Percentiles rank a stretch among this genome's conserved stretches.
These are phyloP conservation scores for Tylopilus sp. DNA, from an alignment of 768 basidiomycete genomes.

Conservation along the genomic window DNA sequence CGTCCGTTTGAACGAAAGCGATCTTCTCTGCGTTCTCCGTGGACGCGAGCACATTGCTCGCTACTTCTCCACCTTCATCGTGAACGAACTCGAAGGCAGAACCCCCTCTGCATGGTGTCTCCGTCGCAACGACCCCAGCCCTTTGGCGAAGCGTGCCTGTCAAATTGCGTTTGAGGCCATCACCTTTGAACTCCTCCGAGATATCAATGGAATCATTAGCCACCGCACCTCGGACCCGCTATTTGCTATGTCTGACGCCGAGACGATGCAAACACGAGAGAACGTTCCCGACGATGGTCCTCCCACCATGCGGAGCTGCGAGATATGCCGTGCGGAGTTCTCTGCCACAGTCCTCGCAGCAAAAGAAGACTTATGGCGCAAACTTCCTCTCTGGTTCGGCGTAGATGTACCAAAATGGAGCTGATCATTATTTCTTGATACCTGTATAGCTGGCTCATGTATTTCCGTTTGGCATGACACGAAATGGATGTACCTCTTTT, in stretches of 20 bases:
- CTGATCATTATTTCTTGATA: slow-evolving; percentile 10
- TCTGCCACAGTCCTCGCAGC: slow-evolving; percentile 54
- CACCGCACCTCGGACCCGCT: slow-evolving; percentile 68
- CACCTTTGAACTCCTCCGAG: slow-evolving; percentile 70
- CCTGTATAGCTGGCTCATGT: slow-evolving; percentile 8
- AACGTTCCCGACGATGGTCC: slow-evolving; percentile 41
- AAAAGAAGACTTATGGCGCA: slow-evolving; percentile 63
- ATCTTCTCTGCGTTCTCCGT: slow-evolving; percentile 58
- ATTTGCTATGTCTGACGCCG: slow-evolving; percentile 64
- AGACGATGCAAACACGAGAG: slow-evolving; percentile 61
- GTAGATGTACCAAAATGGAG: slow-evolving; percentile 44
- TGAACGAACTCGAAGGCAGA: slow-evolving; percentile 69
- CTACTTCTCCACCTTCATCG: slow-evolving; percentile 74
- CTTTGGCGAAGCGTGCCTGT: slow-evolving; percentile 49
- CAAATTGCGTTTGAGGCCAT: slow-evolving; percentile 71
- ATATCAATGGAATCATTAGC: slow-evolving; percentile 64
- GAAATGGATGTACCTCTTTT: neutral
- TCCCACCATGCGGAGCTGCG: slow-evolving; percentile 55
- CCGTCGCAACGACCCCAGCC: slow-evolving; percentile 45
- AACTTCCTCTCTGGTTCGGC: slow-evolving; percentile 64
- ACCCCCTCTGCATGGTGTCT: slow-evolving; percentile 47
- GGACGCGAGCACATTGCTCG: slow-evolving; percentile 72
- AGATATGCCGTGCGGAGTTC: slow-evolving; percentile 62
- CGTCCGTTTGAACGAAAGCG: slow-evolving; percentile 42
- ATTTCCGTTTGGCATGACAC: slow-evolving; percentile 2